Evolutionary conservation across 805 yeast species (phyloP).

Genomic region (Nakazawaea molendinolei): DNA sequence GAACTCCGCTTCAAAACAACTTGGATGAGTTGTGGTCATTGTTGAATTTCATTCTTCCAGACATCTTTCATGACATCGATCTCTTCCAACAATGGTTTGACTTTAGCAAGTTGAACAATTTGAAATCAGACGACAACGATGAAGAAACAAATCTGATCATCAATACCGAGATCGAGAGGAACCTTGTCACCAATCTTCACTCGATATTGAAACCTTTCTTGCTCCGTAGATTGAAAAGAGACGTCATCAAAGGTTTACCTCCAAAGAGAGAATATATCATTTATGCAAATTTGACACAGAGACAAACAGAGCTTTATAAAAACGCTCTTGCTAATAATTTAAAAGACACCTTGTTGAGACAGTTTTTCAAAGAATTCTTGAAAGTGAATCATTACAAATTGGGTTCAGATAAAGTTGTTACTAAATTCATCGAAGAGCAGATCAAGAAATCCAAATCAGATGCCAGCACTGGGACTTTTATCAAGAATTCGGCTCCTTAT

Average conservation of each 20-base stretch:
- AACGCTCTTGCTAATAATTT: constrained; percentile 40
- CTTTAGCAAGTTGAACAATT: constrained; percentile 49
- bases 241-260: constrained; percentile 66
- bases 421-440: constrained; percentile 34
- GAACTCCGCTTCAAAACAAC: constrained; percentile 95
- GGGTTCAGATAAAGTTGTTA: constrained; percentile 24
- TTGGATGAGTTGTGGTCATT: constrained; percentile 88
- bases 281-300: constrained; percentile 57
- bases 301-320: constrained; percentile 61
- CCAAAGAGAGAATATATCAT: constrained; percentile 86
- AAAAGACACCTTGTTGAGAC: constrained; percentile 36
- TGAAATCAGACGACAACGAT: constrained; percentile 28
- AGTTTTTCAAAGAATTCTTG: constrained; percentile 46
- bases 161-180: constrained; percentile 49
- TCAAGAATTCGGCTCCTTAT: neutral
- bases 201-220: constrained; percentile 85
- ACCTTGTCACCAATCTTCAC: constrained; percentile 71
- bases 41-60: constrained; percentile 86
- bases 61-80: constrained; percentile 83
- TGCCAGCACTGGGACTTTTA: neutral
- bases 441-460: constrained; percentile 2
- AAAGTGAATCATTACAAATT: constrained; percentile 27
- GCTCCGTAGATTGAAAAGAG: constrained; percentile 71
- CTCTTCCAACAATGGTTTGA: constrained; percentile 94
- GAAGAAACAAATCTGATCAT: constrained; percentile 44